Conservation (phyloP, 345 rosid species). For the Camelina neglecta region DNA sequence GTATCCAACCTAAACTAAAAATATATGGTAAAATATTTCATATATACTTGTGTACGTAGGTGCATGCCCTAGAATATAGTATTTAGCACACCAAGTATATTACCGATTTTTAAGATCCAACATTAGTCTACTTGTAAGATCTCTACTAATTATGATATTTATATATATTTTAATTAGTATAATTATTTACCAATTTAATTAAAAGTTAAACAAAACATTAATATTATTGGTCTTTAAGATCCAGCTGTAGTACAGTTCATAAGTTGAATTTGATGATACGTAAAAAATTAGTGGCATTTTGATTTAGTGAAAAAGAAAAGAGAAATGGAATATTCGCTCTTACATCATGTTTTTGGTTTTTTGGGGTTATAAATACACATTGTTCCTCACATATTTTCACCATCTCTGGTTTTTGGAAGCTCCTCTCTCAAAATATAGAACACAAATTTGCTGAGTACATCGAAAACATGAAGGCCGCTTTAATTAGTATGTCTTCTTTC, state of each 20-base stretch:
- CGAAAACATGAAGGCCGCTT: neutral
- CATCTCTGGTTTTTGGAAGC: neutral
- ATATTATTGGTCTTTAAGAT: neutral
- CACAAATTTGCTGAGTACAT: neutral
- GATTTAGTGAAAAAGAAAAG: neutral
- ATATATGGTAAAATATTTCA: neutral
- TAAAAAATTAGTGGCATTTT: neutral
- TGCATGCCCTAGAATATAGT: neutral
- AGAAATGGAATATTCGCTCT: neutral
- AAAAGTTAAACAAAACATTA: neutral
- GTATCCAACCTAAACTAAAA: neutral
- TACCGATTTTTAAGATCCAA: neutral
- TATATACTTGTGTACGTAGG: neutral
- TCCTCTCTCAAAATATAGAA: neutral
- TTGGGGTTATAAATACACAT: neutral
- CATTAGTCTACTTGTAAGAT: neutral
- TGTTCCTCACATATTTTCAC: neutral
- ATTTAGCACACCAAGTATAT: neutral
- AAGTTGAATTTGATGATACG: neutral
- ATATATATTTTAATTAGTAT: neutral
- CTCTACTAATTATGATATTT: neutral
- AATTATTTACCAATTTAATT: neutral
- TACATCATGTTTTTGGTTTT: neutral
- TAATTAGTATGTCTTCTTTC: neutral
- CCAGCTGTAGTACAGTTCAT: neutral